A percentile compares a stretch with the other conserved stretches of the same genome.
Conservation (phyloP, 2,329 filamentous ascomycete genomes). For the Acrodontium crateriforme region DNA sequence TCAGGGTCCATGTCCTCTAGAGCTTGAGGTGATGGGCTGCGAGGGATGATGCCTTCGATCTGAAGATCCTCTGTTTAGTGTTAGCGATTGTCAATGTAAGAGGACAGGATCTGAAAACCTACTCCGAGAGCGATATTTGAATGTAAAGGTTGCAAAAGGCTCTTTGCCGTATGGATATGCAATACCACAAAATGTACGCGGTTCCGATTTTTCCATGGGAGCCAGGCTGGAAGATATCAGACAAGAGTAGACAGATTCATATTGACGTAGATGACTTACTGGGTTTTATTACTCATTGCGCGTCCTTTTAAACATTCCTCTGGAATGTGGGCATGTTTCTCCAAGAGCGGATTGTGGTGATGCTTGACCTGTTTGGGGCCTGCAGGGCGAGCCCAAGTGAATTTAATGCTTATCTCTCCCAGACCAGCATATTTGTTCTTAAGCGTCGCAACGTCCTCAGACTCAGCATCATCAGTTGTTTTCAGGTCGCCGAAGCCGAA, state of each 20-base stretch:
- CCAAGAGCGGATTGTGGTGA: too few species aligned
- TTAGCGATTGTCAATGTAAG: slow-evolving; percentile 2
- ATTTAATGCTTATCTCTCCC: too few species aligned
- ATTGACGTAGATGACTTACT: slow-evolving; percentile 7
- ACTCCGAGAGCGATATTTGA: slow-evolving; percentile 18
- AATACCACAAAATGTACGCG: neutral
- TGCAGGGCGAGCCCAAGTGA: too few species aligned
- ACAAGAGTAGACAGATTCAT: neutral
- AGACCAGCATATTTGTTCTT: too few species aligned
- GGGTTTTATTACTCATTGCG: slow-evolving; percentile 11
- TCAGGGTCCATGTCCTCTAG: slow-evolving; percentile 16
- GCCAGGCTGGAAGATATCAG: neutral
- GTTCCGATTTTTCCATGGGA: slow-evolving; percentile 1
- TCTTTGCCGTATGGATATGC: slow-evolving; percentile 8
- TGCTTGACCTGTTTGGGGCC: too few species aligned
- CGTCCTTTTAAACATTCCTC: slow-evolving; percentile 19
- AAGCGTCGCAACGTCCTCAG: too few species aligned
- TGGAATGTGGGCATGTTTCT: slow-evolving; percentile 4
- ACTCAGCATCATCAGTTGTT: too few species aligned
- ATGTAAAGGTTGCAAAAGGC: slow-evolving; percentile 10
- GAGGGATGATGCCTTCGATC: slow-evolving; percentile 15
- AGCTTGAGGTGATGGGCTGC: slow-evolving; percentile 12
- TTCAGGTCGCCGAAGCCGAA: too few species aligned
- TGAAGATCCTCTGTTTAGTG: slow-evolving; percentile 13
- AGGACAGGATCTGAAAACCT: slow-evolving; percentile 1